phyloP scores from a whole-genome alignment of 2,329 filamentous ascomycete species.

The Monosporascus ibericus region DNA sequence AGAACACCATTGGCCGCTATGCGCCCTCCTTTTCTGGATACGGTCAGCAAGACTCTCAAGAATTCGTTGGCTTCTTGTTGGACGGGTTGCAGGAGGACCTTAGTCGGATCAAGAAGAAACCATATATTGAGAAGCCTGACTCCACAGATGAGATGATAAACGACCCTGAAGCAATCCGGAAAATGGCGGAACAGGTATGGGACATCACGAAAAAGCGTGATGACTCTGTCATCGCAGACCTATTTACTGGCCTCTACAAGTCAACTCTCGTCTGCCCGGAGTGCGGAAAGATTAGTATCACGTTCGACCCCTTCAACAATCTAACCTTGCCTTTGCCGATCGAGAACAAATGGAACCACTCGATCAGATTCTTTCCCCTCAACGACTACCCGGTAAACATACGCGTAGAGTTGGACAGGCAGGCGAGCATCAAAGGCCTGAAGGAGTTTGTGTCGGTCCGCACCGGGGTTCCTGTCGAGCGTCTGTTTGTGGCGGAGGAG shows the following conservation, averaged over 20 bases:
- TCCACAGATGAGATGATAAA: slow-evolving; percentile 94
- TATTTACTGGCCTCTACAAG: slow-evolving; percentile 98
- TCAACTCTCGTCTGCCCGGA: slow-evolving; percentile 89
- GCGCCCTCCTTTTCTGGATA: slow-evolving; percentile 87
- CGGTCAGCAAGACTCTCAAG: slow-evolving; percentile 94
- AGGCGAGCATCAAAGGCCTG: slow-evolving; percentile 60
- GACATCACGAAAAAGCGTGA: slow-evolving; percentile 88
- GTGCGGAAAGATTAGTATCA: slow-evolving; percentile 95
- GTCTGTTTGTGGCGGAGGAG: slow-evolving; percentile 75
- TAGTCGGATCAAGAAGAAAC: slow-evolving; percentile 90
- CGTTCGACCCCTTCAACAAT: slow-evolving; percentile 96
- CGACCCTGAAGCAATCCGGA: slow-evolving; percentile 70
- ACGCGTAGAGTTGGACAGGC: slow-evolving; percentile 74
- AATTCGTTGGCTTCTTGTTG: slow-evolving; percentile 90
- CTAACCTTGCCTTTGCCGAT: slow-evolving; percentile 86
- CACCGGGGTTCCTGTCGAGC: slow-evolving; percentile 56
- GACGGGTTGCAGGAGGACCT: slow-evolving; percentile 94
- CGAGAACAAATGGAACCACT: slow-evolving; percentile 72
- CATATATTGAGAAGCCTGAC: slow-evolving; percentile 95
- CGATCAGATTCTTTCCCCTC: slow-evolving; percentile 71
- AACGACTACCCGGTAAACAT: slow-evolving; percentile 65
- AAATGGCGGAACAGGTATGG: slow-evolving; percentile 85
- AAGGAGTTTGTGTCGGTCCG: slow-evolving; percentile 66
- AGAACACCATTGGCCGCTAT: slow-evolving; percentile 71
- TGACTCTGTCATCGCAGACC: slow-evolving; percentile 88